A percentile compares a stretch with the other conserved stretches of the same genome.
Conservation (phyloP, 257 asterid species). For the Gynochthodes officinalis region DNA sequence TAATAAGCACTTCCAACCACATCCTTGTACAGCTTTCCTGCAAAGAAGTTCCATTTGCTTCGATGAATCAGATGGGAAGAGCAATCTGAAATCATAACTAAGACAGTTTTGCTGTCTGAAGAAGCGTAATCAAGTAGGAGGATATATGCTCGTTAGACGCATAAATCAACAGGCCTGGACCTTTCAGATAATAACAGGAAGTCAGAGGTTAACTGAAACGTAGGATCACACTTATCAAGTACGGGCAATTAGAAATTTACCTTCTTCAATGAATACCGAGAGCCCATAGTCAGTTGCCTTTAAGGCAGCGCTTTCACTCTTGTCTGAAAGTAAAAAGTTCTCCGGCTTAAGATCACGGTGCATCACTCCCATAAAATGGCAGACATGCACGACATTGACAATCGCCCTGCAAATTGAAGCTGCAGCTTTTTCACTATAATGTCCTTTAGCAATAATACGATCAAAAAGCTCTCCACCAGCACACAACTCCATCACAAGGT, state of each 20-base stretch:
- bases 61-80: too few species aligned
- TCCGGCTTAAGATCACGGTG: conserved; percentile 87
- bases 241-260: conserved; percentile 23
- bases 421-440: conserved; percentile 70
- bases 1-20: conserved; percentile 87
- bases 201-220: neutral
- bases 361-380: conserved; percentile 84
- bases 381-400: conserved; percentile 66
- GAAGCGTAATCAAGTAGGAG: neutral
- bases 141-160: too few species aligned
- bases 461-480: conserved; percentile 86
- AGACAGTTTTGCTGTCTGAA: neutral
- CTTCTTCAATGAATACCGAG: conserved; percentile 74
- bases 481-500: conserved; percentile 80
- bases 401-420: conserved; percentile 63
- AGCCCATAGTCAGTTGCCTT: conserved; percentile 83
- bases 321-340: conserved; percentile 69
- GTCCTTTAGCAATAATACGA: conserved; percentile 69
- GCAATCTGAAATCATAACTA: too few species aligned
- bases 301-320: conserved; percentile 47
- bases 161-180: too few species aligned
- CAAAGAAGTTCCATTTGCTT: neutral
- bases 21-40: conserved; percentile 73
- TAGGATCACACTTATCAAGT: neutral
- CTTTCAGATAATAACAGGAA: too few species aligned